Conservation (phyloP, 352 stramenopile genomes). For the Globisporangium spinosum region DNA sequence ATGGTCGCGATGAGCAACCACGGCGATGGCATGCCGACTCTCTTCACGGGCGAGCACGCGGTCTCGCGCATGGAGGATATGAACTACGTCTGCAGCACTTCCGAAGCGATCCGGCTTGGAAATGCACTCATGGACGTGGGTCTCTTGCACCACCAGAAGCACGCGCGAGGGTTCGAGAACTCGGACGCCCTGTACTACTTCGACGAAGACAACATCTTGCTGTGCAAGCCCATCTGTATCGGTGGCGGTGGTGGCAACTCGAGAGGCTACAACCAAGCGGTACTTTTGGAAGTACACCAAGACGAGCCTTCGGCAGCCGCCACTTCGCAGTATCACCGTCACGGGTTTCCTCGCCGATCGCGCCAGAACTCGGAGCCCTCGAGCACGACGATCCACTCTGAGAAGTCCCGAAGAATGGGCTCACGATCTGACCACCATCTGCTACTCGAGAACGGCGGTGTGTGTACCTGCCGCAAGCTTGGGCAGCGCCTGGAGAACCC, state of each 20-base stretch:
- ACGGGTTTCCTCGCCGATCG: slow-evolving; percentile 2
- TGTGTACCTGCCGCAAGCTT: slow-evolving; percentile 37
- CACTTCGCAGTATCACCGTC: not conserved
- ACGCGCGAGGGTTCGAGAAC: slow-evolving; percentile 18
- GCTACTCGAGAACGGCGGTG: slow-evolving; percentile 14
- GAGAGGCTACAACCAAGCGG: not conserved
- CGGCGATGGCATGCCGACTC: slow-evolving; percentile 2
- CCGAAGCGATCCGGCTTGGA: slow-evolving; percentile 43
- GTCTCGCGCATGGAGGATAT: slow-evolving; percentile 39
- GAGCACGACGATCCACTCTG: slow-evolving; percentile 7
- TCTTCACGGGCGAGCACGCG: slow-evolving; percentile 21
- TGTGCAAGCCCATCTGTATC: slow-evolving; percentile 18
- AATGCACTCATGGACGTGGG: slow-evolving; percentile 33
- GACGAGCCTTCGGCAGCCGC: not conserved
- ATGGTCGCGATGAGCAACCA: slow-evolving; percentile 15
- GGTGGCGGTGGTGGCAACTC: not conserved
- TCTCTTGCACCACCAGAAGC: slow-evolving; percentile 25
- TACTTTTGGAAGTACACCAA: not conserved
- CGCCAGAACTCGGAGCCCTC: slow-evolving; percentile 10
- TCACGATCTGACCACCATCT: slow-evolving; percentile 5
- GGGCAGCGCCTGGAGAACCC: slow-evolving; percentile 28
- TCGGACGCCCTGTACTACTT: slow-evolving; percentile 33
- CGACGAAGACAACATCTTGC: slow-evolving; percentile 34
- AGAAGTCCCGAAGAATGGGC: not conserved
- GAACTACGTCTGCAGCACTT: slow-evolving; percentile 31